Evolutionary conservation across 2,329 filamentous ascomycete genomes (phyloP).

Genomic region (Penicillium sp.): DNA sequence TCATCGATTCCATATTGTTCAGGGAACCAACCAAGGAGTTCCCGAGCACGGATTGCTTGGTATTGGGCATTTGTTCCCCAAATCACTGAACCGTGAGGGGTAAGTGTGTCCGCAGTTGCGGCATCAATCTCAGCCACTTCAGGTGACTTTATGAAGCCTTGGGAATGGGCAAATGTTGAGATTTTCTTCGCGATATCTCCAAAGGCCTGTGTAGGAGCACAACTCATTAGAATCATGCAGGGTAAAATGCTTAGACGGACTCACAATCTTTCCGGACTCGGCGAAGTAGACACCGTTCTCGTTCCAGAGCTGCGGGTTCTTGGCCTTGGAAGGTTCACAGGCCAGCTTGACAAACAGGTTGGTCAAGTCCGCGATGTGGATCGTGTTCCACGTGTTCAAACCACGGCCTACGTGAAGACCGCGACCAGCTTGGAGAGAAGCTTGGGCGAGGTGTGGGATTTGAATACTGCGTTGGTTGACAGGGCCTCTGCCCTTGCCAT

Average conservation of each 20-base stretch:
- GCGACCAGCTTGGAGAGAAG: conserved; percentile 48
- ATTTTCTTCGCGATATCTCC: conserved; percentile 14
- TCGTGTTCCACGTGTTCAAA: conserved; percentile 48
- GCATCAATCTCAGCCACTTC: conserved; percentile 15
- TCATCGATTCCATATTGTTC: conserved; percentile 7
- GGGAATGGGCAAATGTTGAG: conserved; percentile 8
- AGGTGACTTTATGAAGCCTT: conserved; percentile 15
- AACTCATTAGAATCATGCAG: not conserved
- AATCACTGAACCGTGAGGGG: conserved; percentile 18
- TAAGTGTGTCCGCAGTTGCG: conserved; percentile 18
- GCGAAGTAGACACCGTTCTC: conserved; percentile 41
- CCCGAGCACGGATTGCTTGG: conserved; percentile 13
- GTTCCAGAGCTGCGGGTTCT: conserved; percentile 36
- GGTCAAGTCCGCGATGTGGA: conserved; percentile 62
- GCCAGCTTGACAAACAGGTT: conserved; percentile 55
- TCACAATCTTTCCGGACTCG: conserved; percentile 24
- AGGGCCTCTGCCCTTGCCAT: conserved; percentile 53
- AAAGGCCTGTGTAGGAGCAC: conserved; percentile 11
- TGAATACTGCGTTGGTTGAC: conserved; percentile 55
- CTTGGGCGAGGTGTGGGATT: conserved; percentile 47
- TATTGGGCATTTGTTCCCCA: conserved; percentile 25
- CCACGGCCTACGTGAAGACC: conserved; percentile 58
- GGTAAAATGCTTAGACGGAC: not conserved
- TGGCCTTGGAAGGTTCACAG: conserved; percentile 42
- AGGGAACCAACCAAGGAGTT: conserved; percentile 18